These are phyloP conservation scores for Maudiozyma pseudohumilis DNA, from an alignment of 805 yeast genomes.

Conservation along the genomic window DNA sequence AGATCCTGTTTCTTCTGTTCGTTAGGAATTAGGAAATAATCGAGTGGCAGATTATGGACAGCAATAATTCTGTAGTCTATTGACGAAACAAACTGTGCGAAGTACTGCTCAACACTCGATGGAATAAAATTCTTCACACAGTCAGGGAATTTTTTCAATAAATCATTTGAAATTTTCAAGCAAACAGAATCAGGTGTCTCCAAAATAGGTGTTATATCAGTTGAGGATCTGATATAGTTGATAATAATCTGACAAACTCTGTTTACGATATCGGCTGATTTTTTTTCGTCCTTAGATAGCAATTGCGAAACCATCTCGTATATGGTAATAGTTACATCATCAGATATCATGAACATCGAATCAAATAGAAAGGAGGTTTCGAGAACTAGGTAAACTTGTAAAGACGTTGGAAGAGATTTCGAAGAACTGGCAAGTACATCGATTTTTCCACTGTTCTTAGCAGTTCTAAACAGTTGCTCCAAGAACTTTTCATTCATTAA, in stretches of 20 bases:
- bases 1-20: conserved; percentile 10
- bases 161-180: conserved; percentile 7
- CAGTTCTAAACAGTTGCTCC: conserved; percentile 25
- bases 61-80: conserved; percentile 34
- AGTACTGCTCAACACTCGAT: conserved; percentile 11
- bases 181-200: background rate
- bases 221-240: conserved; percentile 5
- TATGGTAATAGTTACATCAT: conserved; percentile 7
- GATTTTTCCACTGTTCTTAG: conserved; percentile 14
- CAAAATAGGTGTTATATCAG: background rate
- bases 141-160: conserved; percentile 11
- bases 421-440: conserved; percentile 16
- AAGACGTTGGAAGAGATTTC: conserved; percentile 6
- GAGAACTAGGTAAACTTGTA: conserved; percentile 7
- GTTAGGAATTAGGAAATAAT: conserved; percentile 24
- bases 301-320: conserved; percentile 9
- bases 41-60: conserved; percentile 39
- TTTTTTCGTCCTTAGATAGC: conserved; percentile 4
- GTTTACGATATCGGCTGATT: conserved; percentile 9
- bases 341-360: conserved; percentile 9
- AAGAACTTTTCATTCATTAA: conserved; percentile 31
- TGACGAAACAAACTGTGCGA: conserved; percentile 22
- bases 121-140: conserved; percentile 11
- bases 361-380: conserved; percentile 12
- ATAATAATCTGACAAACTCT: conserved; percentile 5